These are phyloP conservation scores for Mycena vulgaris DNA, from an alignment of 768 basidiomycete species.

Conservation along the genomic window DNA sequence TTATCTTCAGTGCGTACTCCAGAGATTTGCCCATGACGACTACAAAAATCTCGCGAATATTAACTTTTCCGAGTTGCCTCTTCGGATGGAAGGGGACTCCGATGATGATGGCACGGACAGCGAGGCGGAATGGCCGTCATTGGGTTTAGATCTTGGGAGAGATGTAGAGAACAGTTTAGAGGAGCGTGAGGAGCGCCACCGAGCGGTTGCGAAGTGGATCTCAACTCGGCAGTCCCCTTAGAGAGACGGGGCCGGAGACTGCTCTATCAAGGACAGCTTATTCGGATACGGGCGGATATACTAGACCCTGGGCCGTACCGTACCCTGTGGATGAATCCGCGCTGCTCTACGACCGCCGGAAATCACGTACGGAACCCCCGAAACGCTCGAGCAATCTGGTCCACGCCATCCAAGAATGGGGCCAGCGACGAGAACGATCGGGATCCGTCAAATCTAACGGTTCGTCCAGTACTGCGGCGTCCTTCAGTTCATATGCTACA, in stretches of 20 bases:
- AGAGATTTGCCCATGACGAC: no score
- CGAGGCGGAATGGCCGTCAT: neutral
- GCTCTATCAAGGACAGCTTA: conserved; percentile 75
- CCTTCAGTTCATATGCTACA: conserved; percentile 14
- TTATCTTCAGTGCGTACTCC: neutral
- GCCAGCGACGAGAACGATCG: conserved; percentile 56
- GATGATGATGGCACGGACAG: neutral
- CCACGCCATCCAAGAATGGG: conserved; percentile 64
- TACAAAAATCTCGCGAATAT: neutral
- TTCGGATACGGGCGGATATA: conserved; percentile 43
- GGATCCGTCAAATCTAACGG: conserved; percentile 47
- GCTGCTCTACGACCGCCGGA: conserved; percentile 1
- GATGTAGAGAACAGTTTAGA: no score
- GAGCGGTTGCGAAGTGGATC: no score
- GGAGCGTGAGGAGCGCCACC: no score
- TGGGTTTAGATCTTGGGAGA: no score
- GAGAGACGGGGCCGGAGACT: conserved; percentile 83
- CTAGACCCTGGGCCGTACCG: neutral
- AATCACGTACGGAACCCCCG: neutral
- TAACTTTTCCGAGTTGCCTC: neutral
- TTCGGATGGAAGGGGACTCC: neutral
- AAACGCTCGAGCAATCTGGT: conserved; percentile 52
- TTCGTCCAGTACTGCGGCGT: conserved; percentile 17
- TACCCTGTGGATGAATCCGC: neutral
- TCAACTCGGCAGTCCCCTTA: conserved; percentile 61